Conservation (phyloP, 169 alveolate species). For the Cyclospora cayetanensis region DNA sequence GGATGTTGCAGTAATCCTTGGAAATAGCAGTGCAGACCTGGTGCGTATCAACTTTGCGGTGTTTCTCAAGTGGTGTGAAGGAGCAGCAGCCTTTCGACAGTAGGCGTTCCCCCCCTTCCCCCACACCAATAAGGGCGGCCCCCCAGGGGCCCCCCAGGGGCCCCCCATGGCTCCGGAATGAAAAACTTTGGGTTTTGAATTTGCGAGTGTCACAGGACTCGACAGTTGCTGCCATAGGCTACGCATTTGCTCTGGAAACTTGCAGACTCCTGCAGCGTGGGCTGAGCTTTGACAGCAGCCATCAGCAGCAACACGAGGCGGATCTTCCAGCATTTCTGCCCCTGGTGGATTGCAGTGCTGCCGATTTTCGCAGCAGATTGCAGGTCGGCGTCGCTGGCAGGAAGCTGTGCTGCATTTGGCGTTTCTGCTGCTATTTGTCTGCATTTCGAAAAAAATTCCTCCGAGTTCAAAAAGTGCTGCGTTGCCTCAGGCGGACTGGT, state of each 20-base stretch:
- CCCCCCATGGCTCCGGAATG: background rate
- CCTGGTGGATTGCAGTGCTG: background rate
- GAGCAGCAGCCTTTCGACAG: too few relatives aligned
- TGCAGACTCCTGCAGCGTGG: too few relatives aligned
- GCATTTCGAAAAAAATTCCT: too few relatives aligned
- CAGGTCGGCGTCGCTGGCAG: background rate
- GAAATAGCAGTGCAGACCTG: background rate
- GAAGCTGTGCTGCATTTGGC: background rate
- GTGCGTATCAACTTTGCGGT: too few relatives aligned
- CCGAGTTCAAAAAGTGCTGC: background rate
- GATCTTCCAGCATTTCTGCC: background rate
- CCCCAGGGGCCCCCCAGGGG: too few relatives aligned
- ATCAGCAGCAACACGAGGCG: background rate
- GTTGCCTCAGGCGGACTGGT: background rate
- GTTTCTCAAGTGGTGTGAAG: too few relatives aligned
- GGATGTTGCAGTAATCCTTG: background rate
- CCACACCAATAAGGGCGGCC: too few relatives aligned
- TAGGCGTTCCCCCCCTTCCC: too few relatives aligned
- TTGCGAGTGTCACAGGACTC: background rate
- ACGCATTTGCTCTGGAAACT: background rate
- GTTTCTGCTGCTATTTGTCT: background rate
- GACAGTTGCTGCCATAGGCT: background rate
- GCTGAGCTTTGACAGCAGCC: background rate
- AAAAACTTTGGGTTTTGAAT: background rate
- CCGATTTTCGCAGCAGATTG: background rate